Percentiles rank a stretch among this genome's conserved stretches.
Evolutionary conservation across 1,139 yeast species (phyloP).

Genomic region (Eremothecium gossypii): DNA sequence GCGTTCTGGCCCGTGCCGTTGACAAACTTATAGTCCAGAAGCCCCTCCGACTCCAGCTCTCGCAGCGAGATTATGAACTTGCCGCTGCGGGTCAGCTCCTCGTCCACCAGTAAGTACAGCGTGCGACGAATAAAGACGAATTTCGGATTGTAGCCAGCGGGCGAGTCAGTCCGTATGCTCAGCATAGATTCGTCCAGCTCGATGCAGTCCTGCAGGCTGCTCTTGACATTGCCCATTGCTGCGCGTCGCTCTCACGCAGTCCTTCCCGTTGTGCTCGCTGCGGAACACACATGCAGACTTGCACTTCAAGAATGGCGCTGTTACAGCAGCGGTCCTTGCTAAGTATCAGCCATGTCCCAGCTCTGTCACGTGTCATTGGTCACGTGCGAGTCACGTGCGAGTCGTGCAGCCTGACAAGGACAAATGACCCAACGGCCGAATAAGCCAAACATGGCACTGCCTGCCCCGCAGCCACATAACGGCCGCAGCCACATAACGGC

Average conservation of each 20-base stretch:
- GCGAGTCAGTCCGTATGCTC: neutral
- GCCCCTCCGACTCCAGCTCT: neutral
- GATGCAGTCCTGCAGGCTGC: slow-evolving; percentile 2
- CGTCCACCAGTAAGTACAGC: slow-evolving; percentile 1
- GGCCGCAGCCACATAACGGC: too few species aligned
- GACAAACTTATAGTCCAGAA: slow-evolving; percentile 2
- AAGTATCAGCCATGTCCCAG: neutral
- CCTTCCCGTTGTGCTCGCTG: too few species aligned
- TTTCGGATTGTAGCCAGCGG: slow-evolving; percentile 1
- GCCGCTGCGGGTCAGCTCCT: neutral
- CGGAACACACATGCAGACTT: too few species aligned
- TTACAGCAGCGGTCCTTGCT: too few species aligned
- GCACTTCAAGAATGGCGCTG: too few species aligned
- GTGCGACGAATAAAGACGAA: neutral
- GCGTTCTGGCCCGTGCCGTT: neutral
- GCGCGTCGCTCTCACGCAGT: too few species aligned
- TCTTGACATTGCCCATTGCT: slow-evolving; percentile 1
- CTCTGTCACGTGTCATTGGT: neutral
- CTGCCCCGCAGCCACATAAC: too few species aligned
- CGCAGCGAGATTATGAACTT: slow-evolving; percentile 1
- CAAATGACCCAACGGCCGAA: too few species aligned
- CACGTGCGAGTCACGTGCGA: too few species aligned
- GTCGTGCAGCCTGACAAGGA: too few species aligned
- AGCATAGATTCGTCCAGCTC: slow-evolving; percentile 2
- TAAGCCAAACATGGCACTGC: too few species aligned